phyloP scores from a whole-genome alignment of 2,329 filamentous ascomycete genomes.

The Fusarium vanettenii region DNA sequence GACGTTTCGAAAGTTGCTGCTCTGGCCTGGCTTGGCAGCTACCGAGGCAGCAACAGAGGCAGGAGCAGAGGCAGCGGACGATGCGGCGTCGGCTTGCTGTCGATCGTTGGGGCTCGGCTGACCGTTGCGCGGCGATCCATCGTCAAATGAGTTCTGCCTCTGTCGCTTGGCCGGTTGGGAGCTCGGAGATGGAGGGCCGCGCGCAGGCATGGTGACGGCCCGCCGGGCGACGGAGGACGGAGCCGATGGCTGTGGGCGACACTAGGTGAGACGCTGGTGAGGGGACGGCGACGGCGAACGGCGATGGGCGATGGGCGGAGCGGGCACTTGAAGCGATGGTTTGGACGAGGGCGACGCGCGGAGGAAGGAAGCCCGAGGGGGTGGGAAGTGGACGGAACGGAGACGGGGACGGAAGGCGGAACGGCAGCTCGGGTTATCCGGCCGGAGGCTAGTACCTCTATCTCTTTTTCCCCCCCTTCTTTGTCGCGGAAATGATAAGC shows the following conservation, averaged over 20 bases:
- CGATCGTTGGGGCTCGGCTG: constrained; percentile 41
- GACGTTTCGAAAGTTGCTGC: constrained; percentile 83
- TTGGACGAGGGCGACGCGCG: constrained; percentile 4
- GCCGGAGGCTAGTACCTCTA: constrained; percentile 23
- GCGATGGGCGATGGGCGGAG: constrained; percentile 6
- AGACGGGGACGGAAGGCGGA: constrained; percentile 32
- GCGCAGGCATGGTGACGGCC: constrained; percentile 50
- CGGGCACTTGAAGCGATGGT: constrained; percentile 11
- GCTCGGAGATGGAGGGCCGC: constrained; percentile 65
- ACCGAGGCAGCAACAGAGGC: constrained; percentile 42
- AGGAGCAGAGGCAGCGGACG: constrained; percentile 32
- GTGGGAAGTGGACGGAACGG: constrained; percentile 31
- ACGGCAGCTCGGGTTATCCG: constrained; percentile 32
- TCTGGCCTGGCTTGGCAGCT: constrained; percentile 63
- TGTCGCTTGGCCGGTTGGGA: constrained; percentile 68
- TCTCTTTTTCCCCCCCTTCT: background rate
- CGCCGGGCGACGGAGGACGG: constrained; percentile 41
- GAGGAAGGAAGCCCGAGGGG: constrained; percentile 22
- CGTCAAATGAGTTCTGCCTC: constrained; percentile 64
- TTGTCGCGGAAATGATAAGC: constrained; percentile 3
- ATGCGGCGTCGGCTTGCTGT: constrained; percentile 47
- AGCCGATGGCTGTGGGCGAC: constrained; percentile 29
- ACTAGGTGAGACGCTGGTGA: constrained; percentile 18
- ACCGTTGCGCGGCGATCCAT: constrained; percentile 54
- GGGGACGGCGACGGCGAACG: background rate